Percentiles rank a stretch among this genome's conserved stretches.
Conservation (phyloP, 2,329 filamentous ascomycete genomes). For the Shiraia bambusicola region DNA sequence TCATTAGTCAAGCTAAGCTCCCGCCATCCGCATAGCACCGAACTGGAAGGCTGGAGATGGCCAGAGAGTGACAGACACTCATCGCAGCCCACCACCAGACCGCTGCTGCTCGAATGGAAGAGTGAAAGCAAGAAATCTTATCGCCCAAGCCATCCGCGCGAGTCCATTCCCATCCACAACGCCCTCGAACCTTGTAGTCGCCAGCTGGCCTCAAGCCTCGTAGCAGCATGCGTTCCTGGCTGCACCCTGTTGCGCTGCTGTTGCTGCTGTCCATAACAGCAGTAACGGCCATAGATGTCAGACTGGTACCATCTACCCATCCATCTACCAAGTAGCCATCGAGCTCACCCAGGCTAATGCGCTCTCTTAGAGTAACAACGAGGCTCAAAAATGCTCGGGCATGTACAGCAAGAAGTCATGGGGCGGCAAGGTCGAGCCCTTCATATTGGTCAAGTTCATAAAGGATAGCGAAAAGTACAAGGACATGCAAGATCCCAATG, state of each 20-base stretch:
- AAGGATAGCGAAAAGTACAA: conserved; percentile 53
- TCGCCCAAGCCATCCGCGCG: conserved; percentile 1
- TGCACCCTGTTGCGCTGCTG: conserved; percentile 36
- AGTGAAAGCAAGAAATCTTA: not conserved
- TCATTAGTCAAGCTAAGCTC: conserved; percentile 17
- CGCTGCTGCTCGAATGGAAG: not conserved
- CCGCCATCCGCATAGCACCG: conserved; percentile 3
- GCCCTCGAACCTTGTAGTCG: conserved; percentile 9
- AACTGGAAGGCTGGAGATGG: conserved; percentile 6
- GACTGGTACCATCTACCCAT: conserved; percentile 26
- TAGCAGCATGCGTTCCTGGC: conserved; percentile 39
- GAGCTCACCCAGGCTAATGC: not conserved
- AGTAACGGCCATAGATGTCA: conserved; percentile 42
- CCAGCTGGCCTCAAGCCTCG: conserved; percentile 35
- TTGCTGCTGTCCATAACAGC: conserved; percentile 35
- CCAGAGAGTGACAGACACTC: conserved; percentile 23
- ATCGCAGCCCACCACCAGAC: conserved; percentile 2
- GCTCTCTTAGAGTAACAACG: conserved; percentile 67
- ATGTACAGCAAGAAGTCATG: conserved; percentile 92
- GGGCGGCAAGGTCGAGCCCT: conserved; percentile 85
- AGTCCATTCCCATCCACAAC: conserved; percentile 1
- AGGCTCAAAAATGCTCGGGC: conserved; percentile 81
- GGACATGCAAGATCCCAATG: conserved; percentile 68
- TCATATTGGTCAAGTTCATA: conserved; percentile 81
- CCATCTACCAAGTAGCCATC: not conserved